Conservation (phyloP, 805 yeast genomes). For the Metschnikowia kunwiensis region DNA sequence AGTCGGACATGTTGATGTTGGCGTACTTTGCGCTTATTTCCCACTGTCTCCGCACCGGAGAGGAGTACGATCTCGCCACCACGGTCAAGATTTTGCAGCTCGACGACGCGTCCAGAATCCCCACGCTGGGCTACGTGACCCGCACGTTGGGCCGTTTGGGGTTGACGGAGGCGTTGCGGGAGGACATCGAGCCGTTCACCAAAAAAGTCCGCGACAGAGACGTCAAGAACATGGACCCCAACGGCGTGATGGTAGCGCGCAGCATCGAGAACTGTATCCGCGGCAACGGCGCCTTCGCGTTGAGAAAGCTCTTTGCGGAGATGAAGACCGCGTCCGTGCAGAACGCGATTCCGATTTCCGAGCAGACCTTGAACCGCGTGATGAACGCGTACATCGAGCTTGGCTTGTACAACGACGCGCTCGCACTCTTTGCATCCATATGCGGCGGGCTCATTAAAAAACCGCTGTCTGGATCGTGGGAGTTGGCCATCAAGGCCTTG, state of each 20-base stretch:
- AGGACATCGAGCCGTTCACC: conserved; percentile 8
- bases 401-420: conserved; percentile 34
- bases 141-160: conserved; percentile 19
- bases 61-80: conserved; percentile 23
- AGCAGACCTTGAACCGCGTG: conserved; percentile 39
- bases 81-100: conserved; percentile 28
- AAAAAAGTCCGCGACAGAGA: conserved; percentile 11
- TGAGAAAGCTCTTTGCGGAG: conserved; percentile 25
- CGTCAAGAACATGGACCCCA: conserved; percentile 32
- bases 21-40: conserved; percentile 36
- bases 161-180: conserved; percentile 8
- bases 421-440: conserved; percentile 51
- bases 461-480: conserved; percentile 56
- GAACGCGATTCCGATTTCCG: conserved; percentile 34
- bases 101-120: conserved; percentile 19
- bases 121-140: conserved; percentile 19
- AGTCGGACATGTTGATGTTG: conserved; percentile 22
- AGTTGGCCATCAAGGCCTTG: conserved; percentile 51
- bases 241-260: conserved; percentile 23
- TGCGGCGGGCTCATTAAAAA: conserved; percentile 30
- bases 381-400: conserved; percentile 46
- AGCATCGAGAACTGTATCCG: conserved; percentile 23
- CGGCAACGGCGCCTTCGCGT: conserved; percentile 17
- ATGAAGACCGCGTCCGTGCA: conserved; percentile 23
- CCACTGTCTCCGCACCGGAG: conserved; percentile 25